Conservation (phyloP, 1,284 basidiomycete species). For the Melampsora abietis-canadensis region DNA sequence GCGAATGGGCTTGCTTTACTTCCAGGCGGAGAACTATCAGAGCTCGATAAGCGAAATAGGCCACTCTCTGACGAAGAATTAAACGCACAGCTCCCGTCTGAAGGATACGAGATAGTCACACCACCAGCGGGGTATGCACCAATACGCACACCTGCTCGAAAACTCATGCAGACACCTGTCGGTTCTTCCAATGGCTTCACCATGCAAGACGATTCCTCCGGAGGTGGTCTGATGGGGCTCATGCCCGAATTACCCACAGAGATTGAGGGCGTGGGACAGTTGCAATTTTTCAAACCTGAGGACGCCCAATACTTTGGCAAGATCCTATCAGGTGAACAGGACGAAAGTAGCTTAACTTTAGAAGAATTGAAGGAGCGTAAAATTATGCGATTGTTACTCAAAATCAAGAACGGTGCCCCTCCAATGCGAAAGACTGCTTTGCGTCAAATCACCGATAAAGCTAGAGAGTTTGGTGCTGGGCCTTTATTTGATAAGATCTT, state of each 20-base stretch:
- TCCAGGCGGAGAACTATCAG: slow-evolving; percentile 48
- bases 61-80: slow-evolving; percentile 94
- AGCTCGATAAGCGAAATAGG: slow-evolving; percentile 79
- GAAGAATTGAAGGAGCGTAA: slow-evolving; percentile 99
- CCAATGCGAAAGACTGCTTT: slow-evolving; percentile 96
- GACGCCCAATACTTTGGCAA: slow-evolving; percentile 97
- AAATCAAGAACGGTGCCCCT: slow-evolving; percentile 99
- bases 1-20: slow-evolving; percentile 49
- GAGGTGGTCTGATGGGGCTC: slow-evolving; percentile 75
- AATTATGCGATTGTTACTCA: slow-evolving; percentile 98
- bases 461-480: slow-evolving; percentile 94
- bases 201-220: slow-evolving; percentile 89
- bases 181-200: slow-evolving; percentile 82
- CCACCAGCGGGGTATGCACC: slow-evolving; percentile 92
- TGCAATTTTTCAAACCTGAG: slow-evolving; percentile 97
- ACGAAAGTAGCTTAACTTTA: slow-evolving; percentile 73
- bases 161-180: slow-evolving; percentile 63
- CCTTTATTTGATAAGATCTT: slow-evolving; percentile 99
- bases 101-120: slow-evolving; percentile 85
- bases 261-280: slow-evolving; percentile 93
- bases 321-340: slow-evolving; percentile 90
- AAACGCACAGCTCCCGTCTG: slow-evolving; percentile 77
- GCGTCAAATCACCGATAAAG: slow-evolving; percentile 98
- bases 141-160: slow-evolving; percentile 68
- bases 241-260: slow-evolving; percentile 91